Evolutionary conservation across 2,329 filamentous ascomycete species (phyloP), one percentile per base, ranked within the genome.

Genomic region (Clarireedia monteithiana): DNA sequence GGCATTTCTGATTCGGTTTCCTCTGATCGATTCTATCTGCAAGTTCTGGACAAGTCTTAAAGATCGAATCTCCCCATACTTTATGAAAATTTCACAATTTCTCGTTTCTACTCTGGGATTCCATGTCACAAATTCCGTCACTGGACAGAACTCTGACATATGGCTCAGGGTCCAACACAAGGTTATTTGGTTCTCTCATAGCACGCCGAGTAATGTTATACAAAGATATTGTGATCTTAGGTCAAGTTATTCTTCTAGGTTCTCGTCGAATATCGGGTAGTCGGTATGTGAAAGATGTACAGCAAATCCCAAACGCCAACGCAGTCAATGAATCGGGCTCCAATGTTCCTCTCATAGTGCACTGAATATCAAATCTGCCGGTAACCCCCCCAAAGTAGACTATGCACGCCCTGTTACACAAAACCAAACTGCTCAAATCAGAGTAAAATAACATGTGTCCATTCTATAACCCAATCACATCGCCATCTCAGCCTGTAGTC

Each of bases 401-500:
- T 59, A 62, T 63, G 58, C 57, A 58, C 59, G 60, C 56, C 53
- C 55, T 53, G 55, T 48, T 56, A 56, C 36, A 58, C 57, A 56
- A 59, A 55, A 58, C 30, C 53, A 36, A 55, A 56, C 57, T 58
- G 58, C 53, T 30, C 42, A 62, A 45, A 60, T 60, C 45, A 58
- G 53, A 62, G 53, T 42, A 50, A 46, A 57, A 48, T 20, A 57
- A 57, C 56, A 55, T 53, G 59, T 49, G 53, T 58, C 55, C 57
- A 50, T 15, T 48, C 38, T 26, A 23, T 50, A 30, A 50, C 47
- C 55, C 50, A 42, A 57, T 48, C 39, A 95, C 86, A 96, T 96
- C 62, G 91, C 91, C 92, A 97, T 97, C 74, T 96, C 92, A 38
- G 90, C 91, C 71, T 95, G 91, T 64, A 99, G 74, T 75, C 94